Evolutionary conservation across 2,329 filamentous ascomycete genomes (phyloP).

Genomic region (Elsinoe arachidis): DNA sequence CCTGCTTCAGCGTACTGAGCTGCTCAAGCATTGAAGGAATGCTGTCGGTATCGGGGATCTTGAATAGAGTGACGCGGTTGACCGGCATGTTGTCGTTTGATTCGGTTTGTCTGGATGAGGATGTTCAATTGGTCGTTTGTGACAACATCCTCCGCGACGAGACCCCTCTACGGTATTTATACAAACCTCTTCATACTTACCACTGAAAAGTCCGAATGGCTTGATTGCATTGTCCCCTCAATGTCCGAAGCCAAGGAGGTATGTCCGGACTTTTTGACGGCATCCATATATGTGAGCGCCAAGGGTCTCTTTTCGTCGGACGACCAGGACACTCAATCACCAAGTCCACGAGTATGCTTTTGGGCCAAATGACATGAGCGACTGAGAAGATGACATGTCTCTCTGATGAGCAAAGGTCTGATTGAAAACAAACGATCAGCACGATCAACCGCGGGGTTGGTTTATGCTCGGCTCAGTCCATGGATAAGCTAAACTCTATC

Average conservation of each 20-base stretch:
- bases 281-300: background rate
- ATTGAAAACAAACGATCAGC: background rate
- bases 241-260: background rate
- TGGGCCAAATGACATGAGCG: background rate
- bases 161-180: background rate
- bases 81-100: conserved; percentile 26
- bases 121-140: no score
- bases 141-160: no score
- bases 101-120: background rate
- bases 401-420: background rate
- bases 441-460: background rate
- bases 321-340: background rate
- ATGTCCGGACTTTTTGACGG: background rate
- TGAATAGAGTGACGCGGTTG: conserved; percentile 47
- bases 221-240: conserved; percentile 7
- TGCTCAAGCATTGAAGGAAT: conserved; percentile 36
- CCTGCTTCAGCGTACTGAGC: conserved; percentile 36
- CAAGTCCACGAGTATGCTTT: no score
- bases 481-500: background rate
- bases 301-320: background rate
- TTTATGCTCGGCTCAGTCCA: background rate
- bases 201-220: background rate
- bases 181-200: background rate
- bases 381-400: background rate
- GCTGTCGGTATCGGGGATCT: conserved; percentile 40